Percentiles rank a stretch among this genome's conserved stretches.
Evolutionary conservation across 129 eudicot genomes (phyloP).

Genomic region (Dittrichia graveolens): DNA sequence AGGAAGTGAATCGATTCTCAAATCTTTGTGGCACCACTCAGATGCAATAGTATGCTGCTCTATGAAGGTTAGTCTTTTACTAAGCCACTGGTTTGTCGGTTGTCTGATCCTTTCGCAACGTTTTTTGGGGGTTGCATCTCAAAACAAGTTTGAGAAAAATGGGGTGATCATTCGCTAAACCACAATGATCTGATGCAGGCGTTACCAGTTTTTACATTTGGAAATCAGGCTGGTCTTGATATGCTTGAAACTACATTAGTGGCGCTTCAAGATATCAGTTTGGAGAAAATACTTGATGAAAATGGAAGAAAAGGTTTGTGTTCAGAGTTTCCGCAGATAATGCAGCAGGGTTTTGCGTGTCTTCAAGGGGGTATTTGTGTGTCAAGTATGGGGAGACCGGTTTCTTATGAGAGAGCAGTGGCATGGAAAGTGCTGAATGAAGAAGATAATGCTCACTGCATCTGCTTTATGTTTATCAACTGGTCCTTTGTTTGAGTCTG

Average conservation of each 20-base stretch:
- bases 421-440: constrained; percentile 95
- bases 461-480: constrained; percentile 83
- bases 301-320: constrained; percentile 36
- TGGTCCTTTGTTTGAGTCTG: constrained; percentile 75
- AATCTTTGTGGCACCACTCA: constrained; percentile 79
- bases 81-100: background rate
- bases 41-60: constrained; percentile 95
- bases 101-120: background rate
- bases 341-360: constrained; percentile 49
- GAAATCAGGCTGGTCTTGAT: constrained; percentile 55
- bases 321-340: constrained; percentile 63
- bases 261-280: constrained; percentile 75
- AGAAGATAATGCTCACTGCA: constrained; percentile 79
- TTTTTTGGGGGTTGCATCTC: background rate
- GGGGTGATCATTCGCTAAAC: background rate
- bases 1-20: constrained; percentile 69
- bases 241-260: constrained; percentile 60
- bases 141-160: too few species aligned
- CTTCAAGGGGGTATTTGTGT: constrained; percentile 55
- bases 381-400: constrained; percentile 91
- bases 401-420: constrained; percentile 80
- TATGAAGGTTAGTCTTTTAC: constrained; percentile 50
- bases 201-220: constrained; percentile 46
- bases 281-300: constrained; percentile 69
- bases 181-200: constrained; percentile 31